Conservation (phyloP, 768 basidiomycete genomes). For the Pseudohyphozyma bogoriensis region DNA sequence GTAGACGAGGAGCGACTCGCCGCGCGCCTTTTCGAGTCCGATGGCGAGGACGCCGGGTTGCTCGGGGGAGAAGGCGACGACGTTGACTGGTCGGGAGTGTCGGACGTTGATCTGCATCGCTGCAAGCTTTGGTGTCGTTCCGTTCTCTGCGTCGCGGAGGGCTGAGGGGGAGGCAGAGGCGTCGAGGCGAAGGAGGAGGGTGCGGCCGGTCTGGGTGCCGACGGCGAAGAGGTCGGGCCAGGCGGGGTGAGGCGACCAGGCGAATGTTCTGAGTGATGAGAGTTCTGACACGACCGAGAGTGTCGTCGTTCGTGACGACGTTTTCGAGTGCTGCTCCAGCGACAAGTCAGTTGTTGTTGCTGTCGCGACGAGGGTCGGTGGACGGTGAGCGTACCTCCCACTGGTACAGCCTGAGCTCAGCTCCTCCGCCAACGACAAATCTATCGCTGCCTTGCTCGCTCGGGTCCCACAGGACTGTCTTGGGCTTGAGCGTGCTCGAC, state of each 20-base stretch:
- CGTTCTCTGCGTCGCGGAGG: conserved; percentile 9
- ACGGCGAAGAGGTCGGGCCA: conserved; percentile 22
- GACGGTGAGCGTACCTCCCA: neutral
- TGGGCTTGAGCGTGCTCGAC: neutral
- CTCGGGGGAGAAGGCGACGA: conserved; percentile 22
- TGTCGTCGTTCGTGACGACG: neutral
- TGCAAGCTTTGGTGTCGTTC: neutral
- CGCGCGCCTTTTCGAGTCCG: conserved; percentile 32
- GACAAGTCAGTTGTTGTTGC: neutral
- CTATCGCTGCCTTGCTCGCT: neutral
- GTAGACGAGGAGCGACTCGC: conserved; percentile 29
- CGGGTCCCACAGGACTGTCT: conserved; percentile 2
- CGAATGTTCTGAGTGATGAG: conserved; percentile 15
- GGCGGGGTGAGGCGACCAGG: conserved; percentile 21
- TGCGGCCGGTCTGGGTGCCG: conserved; percentile 24
- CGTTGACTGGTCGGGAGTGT: conserved; percentile 29
- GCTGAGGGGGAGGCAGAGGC: neutral
- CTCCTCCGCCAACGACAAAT: conserved; percentile 16
- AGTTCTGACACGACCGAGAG: conserved; percentile 16
- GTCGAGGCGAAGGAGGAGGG: conserved; percentile 21
- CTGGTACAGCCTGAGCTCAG: conserved; percentile 13
- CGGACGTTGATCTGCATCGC: conserved; percentile 17
- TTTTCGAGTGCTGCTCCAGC: neutral
- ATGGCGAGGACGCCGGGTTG: conserved; percentile 29
- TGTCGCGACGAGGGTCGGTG: too few relatives aligned